phyloP scores from a whole-genome alignment of 164 flowering plant genomes.

The Saururus chinensis region DNA sequence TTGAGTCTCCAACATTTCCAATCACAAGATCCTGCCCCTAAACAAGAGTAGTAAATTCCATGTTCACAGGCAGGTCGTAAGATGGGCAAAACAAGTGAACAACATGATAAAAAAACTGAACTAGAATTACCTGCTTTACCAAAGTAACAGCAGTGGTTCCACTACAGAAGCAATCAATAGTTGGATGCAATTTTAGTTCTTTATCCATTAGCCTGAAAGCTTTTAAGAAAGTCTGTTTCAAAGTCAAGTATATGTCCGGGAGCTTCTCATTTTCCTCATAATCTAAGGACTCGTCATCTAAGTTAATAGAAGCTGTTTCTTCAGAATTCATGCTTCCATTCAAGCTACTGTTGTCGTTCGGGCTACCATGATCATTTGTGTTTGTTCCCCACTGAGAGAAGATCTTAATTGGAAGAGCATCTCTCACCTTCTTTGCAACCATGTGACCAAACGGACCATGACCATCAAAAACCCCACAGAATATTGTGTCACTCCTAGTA shows the following conservation, averaged over 20 bases:
- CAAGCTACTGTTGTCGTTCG: constrained; percentile 17
- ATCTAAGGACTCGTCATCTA: constrained; percentile 44
- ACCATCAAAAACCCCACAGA: constrained; percentile 86
- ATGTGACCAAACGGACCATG: constrained; percentile 87
- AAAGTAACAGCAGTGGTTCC: constrained; percentile 70
- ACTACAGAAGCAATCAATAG: constrained; percentile 76
- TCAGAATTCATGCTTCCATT: constrained; percentile 32
- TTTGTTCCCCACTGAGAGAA: constrained; percentile 44
- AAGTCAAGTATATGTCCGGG: constrained; percentile 44
- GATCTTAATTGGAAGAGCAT: constrained; percentile 59
- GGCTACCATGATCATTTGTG: constrained; percentile 8
- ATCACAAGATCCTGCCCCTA: constrained; percentile 51
- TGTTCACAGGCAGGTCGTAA: constrained; percentile 4
- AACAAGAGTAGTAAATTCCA: constrained; percentile 6
- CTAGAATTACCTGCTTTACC: constrained; percentile 47
- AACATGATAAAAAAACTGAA: not conserved
- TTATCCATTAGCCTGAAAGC: constrained; percentile 73
- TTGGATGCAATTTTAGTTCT: constrained; percentile 56
- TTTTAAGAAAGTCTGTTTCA: constrained; percentile 46
- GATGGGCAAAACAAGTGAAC: constrained; percentile 1
- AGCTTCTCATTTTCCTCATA: constrained; percentile 31
- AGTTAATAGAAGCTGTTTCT: constrained; percentile 29
- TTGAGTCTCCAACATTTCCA: constrained; percentile 67
- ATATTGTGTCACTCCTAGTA: constrained; percentile 46
- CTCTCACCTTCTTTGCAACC: constrained; percentile 77